phyloP scores from a whole-genome alignment of 352 stramenopile species.

The Albugo candida region DNA sequence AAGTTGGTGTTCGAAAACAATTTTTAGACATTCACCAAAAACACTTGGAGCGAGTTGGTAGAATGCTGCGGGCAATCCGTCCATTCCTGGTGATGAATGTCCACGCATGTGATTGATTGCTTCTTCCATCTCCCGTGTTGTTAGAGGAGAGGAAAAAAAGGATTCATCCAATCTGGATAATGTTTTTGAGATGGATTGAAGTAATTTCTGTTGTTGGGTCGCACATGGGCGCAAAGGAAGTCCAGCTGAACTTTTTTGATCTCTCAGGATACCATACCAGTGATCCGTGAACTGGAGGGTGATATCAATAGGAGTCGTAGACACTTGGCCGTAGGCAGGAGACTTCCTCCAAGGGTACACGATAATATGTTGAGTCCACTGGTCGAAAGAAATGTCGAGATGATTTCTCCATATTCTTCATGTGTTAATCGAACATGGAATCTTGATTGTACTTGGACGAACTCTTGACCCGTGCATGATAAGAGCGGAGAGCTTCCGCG shows the following conservation, averaged over 20 bases:
- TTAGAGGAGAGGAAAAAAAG: neutral
- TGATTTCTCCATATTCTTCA: slow-evolving; percentile 1
- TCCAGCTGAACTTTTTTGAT: slow-evolving; percentile 1
- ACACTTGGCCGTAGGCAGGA: neutral
- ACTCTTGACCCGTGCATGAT: slow-evolving; percentile 1
- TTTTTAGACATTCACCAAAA: slow-evolving; percentile 8
- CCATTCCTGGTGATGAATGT: neutral
- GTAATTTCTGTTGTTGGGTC: neutral
- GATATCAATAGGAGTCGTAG: slow-evolving; percentile 3
- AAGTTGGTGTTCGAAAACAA: slow-evolving; percentile 10
- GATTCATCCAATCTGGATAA: neutral
- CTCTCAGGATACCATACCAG: slow-evolving; percentile 3
- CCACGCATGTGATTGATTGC: neutral
- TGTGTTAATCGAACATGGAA: slow-evolving; percentile 5
- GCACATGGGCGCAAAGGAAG: neutral
- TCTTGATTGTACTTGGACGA: slow-evolving; percentile 6
- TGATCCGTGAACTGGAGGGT: slow-evolving; percentile 4
- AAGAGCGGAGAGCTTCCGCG: neutral
- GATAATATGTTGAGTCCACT: slow-evolving; percentile 2
- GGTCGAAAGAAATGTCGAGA: slow-evolving; percentile 5
- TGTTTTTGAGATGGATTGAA: neutral
- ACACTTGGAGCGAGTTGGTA: slow-evolving; percentile 10
- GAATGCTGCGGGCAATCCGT: slow-evolving; percentile 10
- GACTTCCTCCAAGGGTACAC: slow-evolving; percentile 1
- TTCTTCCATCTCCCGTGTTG: neutral